phyloP scores from a whole-genome alignment of 2,329 filamentous ascomycete species.

The Claviceps africana region DNA sequence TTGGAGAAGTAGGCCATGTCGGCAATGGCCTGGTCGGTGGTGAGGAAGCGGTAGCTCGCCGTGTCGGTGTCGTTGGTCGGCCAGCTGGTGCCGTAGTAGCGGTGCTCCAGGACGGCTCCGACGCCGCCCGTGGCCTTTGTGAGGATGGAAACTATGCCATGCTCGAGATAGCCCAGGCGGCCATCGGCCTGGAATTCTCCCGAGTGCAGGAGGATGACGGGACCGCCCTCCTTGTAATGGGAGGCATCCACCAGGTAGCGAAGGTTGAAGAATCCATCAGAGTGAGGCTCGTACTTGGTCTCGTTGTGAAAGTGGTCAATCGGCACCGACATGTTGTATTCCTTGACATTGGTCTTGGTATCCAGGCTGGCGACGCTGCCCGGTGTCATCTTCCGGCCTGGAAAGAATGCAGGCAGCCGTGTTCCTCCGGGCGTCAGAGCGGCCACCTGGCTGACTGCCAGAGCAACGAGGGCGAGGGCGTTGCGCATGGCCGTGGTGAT shows the following conservation, averaged over 20 bases:
- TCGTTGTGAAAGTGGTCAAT: slow-evolving; percentile 80
- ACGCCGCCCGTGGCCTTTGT: slow-evolving; percentile 58
- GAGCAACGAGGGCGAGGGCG: neutral
- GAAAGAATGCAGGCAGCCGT: neutral
- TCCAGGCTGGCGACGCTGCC: neutral
- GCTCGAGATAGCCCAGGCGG: slow-evolving; percentile 57
- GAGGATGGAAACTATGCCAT: slow-evolving; percentile 62
- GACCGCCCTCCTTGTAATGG: slow-evolving; percentile 63
- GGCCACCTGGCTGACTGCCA: neutral
- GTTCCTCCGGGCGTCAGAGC: neutral
- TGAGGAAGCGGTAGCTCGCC: slow-evolving; percentile 64
- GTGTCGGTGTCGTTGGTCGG: slow-evolving; percentile 52
- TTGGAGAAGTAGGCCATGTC: slow-evolving; percentile 71
- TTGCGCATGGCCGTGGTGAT: neutral
- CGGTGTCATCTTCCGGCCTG: neutral
- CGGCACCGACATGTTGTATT: slow-evolving; percentile 28
- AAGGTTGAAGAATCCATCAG: slow-evolving; percentile 50
- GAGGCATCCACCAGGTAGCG: slow-evolving; percentile 75
- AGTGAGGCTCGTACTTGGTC: slow-evolving; percentile 62
- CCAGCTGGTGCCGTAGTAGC: slow-evolving; percentile 71
- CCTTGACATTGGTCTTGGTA: slow-evolving; percentile 9
- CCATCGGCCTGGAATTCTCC: slow-evolving; percentile 55
- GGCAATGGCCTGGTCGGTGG: slow-evolving; percentile 69
- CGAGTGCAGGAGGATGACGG: slow-evolving; percentile 61
- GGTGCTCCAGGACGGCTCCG: slow-evolving; percentile 71